Evolutionary conservation across 2,329 filamentous ascomycete genomes (phyloP).

Genomic region (Orbilia quercus): DNA sequence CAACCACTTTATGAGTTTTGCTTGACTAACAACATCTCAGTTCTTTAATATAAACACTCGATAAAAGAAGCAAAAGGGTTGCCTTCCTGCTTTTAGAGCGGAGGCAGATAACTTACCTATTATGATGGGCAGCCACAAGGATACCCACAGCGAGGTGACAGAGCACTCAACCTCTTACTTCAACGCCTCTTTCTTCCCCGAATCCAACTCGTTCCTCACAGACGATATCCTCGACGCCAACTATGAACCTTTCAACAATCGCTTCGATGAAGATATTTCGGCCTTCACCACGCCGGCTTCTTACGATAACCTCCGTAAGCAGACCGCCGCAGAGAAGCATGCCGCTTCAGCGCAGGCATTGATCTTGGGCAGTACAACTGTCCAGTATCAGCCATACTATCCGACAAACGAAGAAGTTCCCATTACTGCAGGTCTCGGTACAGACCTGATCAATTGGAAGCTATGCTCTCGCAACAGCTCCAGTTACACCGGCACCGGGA

Average conservation of each 20-base stretch:
- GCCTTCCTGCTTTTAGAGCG: slow-evolving; percentile 12
- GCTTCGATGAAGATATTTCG: slow-evolving; percentile 40
- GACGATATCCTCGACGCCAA: slow-evolving; percentile 33
- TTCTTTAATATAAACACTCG: neutral
- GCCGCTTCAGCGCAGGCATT: slow-evolving; percentile 22
- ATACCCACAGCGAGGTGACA: slow-evolving; percentile 46
- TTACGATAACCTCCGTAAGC: slow-evolving; percentile 45
- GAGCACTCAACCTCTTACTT: slow-evolving; percentile 55
- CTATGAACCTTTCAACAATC: slow-evolving; percentile 32
- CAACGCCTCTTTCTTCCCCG: slow-evolving; percentile 54
- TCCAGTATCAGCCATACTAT: slow-evolving; percentile 52
- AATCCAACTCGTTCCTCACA: slow-evolving; percentile 34
- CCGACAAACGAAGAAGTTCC: slow-evolving; percentile 55
- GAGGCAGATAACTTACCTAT: slow-evolving; percentile 15
- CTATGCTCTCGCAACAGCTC: slow-evolving; percentile 52
- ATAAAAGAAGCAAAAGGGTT: slow-evolving; percentile 16
- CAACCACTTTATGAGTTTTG: neutral
- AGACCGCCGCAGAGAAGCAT: slow-evolving; percentile 38
- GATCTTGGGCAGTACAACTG: slow-evolving; percentile 40
- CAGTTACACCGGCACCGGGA: slow-evolving; percentile 43
- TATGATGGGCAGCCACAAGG: slow-evolving; percentile 49
- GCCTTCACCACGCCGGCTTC: slow-evolving; percentile 41
- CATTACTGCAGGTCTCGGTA: slow-evolving; percentile 54
- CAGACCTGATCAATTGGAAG: slow-evolving; percentile 53
- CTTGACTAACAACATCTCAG: neutral